These are phyloP conservation scores for Sclerotinia borealis DNA, from an alignment of 2,329 filamentous ascomycete species.

Conservation along the genomic window DNA sequence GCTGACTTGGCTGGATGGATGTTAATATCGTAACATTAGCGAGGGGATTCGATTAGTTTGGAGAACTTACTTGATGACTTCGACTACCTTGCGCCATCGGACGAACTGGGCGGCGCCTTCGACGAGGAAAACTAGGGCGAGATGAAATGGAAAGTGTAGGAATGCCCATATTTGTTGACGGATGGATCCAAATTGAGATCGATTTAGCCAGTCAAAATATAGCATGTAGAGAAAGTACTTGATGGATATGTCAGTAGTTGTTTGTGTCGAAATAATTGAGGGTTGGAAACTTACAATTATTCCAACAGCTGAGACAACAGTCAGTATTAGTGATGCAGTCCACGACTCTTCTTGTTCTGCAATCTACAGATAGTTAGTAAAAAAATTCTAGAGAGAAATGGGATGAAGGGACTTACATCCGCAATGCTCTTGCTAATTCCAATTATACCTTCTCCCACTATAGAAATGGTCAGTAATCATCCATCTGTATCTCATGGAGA, in stretches of 20 bases:
- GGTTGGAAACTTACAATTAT: not conserved
- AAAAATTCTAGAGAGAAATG: not conserved
- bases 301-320: conserved; percentile 4
- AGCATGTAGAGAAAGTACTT: conserved; percentile 27
- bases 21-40: not conserved
- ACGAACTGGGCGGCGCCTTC: conserved; percentile 38
- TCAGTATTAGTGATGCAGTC: not conserved
- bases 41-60: rapidly evolving
- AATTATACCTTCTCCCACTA: conserved; percentile 27
- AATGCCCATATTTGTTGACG: conserved; percentile 36
- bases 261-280: too few species aligned
- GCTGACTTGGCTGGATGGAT: not conserved
- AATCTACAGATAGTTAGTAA: not conserved
- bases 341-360: not conserved
- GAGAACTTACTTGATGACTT: conserved; percentile 15
- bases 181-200: conserved; percentile 19
- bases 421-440: conserved; percentile 22
- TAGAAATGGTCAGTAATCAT: not conserved
- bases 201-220: conserved; percentile 24
- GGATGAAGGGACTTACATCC: conserved; percentile 12
- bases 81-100: conserved; percentile 22
- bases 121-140: conserved; percentile 48
- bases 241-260: not conserved
- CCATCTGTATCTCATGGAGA: not conserved
- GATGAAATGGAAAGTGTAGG: conserved; percentile 51